Evolutionary conservation across 2,329 filamentous ascomycete species (phyloP), one percentile per base, ranked within the genome.

Genomic region (Fusarium sp.): DNA sequence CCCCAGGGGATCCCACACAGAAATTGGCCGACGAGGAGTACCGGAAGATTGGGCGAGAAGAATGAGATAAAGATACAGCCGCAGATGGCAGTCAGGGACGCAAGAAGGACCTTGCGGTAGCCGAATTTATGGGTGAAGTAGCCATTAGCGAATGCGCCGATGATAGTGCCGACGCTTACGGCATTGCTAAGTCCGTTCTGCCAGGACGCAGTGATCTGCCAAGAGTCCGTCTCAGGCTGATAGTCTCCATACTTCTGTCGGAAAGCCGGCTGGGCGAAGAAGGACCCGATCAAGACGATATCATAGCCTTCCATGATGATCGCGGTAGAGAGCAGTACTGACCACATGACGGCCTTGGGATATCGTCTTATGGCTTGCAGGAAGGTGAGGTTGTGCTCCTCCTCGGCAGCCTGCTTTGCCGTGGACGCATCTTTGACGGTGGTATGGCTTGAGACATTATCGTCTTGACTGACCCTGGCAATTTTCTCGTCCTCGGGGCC

Each of bases 41-140:
- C 79, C 3, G 78, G 71, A 6, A 83, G 74, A 8, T 76, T 78
- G 4, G 76, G 71, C 6, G 77, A 76, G 49, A 78, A 78, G 67
- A 79, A 79, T 5, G 75, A 74, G 18, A 79, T 74, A 20, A 78
- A 78, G 31, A 79, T 73, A 40, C 77, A 72, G 17, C 66, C 73
- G 1, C 40, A 56, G 9, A 63, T 63, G 63, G 60, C 17, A 26
- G 38, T 43, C 14, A 56, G 5, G 77, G 66, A 52, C 86, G 65
- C 8, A 83, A 85, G 17, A 71, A 90, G 83, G 8, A 86, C 88
- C 73, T 84, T 85, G 15, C 86, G 63, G 42, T 73, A 74, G 9
- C 72, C 72, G 34, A 64, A 67, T 7, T 61, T 60, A 5, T 66
- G 58, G 2, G 71, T 72, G 4, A 69, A 70, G 53, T 58, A 73